Conservation (phyloP, 2,329 filamentous ascomycete genomes). For the Fusarium sp. region DNA sequence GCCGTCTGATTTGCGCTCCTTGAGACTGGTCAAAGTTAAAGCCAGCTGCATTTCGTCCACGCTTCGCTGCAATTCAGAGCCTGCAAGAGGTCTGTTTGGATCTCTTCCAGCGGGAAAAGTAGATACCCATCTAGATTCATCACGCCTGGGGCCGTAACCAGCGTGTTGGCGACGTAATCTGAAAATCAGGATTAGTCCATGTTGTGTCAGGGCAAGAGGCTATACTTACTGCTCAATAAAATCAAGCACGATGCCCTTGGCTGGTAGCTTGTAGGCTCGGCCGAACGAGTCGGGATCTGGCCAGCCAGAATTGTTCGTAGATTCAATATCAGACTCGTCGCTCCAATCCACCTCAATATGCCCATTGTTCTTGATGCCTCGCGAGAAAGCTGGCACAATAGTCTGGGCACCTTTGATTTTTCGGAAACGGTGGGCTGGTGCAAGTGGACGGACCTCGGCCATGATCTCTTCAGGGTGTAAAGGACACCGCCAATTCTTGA, state of each 20-base stretch:
- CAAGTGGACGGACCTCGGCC: constrained; percentile 66
- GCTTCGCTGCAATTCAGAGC: constrained; percentile 56
- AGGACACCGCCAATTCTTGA: constrained; percentile 88
- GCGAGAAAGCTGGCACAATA: constrained; percentile 64
- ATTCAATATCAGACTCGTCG: constrained; percentile 69
- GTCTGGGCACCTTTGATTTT: constrained; percentile 66
- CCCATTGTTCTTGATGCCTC: constrained; percentile 78
- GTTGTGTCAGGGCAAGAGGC: not conserved
- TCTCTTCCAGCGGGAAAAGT: constrained; percentile 42
- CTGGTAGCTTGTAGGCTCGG: constrained; percentile 72
- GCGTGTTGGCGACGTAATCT: constrained; percentile 54
- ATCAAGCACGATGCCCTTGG: constrained; percentile 73
- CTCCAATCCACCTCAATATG: constrained; percentile 74
- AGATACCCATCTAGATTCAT: constrained; percentile 48
- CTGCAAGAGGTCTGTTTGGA: constrained; percentile 34
- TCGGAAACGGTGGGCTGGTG: constrained; percentile 70
- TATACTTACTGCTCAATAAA: constrained; percentile 73
- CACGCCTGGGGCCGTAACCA: constrained; percentile 50
- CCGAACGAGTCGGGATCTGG: constrained; percentile 70
- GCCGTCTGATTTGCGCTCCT: constrained; percentile 60
- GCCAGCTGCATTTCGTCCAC: constrained; percentile 74
- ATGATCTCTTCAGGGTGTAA: constrained; percentile 85
- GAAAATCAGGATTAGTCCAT: constrained; percentile 25
- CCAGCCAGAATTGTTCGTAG: constrained; percentile 66
- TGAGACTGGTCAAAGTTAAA: constrained; percentile 70